Percentiles rank a stretch among this genome's conserved stretches.
Conservation (phyloP, 2,329 filamentous ascomycete species). For the Corynespora cassiicola region DNA sequence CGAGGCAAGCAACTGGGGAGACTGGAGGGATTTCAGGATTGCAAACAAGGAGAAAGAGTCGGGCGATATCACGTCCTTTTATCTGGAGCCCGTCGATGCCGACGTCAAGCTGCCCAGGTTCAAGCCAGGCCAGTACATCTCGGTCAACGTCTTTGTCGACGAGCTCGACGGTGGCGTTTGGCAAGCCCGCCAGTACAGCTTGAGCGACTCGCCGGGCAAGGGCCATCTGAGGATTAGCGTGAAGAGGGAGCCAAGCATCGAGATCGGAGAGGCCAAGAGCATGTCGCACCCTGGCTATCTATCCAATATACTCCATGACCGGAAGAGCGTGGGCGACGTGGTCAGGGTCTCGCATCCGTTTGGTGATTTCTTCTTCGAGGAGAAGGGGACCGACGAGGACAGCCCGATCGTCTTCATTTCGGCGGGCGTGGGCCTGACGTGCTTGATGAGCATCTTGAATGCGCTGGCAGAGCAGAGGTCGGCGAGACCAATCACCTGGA, state of each 20-base stretch:
- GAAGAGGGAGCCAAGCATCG: constrained; percentile 68
- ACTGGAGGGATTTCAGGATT: constrained; percentile 73
- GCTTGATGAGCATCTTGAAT: constrained; percentile 70
- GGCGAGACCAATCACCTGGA: constrained; percentile 63
- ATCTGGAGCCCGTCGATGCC: constrained; percentile 69
- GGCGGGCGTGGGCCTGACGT: constrained; percentile 72
- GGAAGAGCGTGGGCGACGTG: constrained; percentile 65
- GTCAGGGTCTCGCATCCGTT: constrained; percentile 71
- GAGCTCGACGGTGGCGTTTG: constrained; percentile 55
- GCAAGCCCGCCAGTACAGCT: constrained; percentile 75
- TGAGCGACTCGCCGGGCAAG: constrained; percentile 68
- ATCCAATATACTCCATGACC: constrained; percentile 72
- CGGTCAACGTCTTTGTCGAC: constrained; percentile 65
- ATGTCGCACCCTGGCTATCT: constrained; percentile 67
- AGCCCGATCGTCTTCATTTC: constrained; percentile 69
- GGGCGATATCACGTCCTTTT: constrained; percentile 73
- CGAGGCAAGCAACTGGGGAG: constrained; percentile 66
- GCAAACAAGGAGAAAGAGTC: constrained; percentile 69
- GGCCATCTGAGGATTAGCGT: constrained; percentile 74
- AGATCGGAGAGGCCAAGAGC: constrained; percentile 52
- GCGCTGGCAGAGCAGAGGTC: constrained; percentile 46
- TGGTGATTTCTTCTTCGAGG: constrained; percentile 67
- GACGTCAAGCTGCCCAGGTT: constrained; percentile 66
- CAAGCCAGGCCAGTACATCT: constrained; percentile 76
- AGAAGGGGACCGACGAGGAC: constrained; percentile 48